phyloP scores from a whole-genome alignment of 106 monocot species.

The Gastrodia elata region DNA sequence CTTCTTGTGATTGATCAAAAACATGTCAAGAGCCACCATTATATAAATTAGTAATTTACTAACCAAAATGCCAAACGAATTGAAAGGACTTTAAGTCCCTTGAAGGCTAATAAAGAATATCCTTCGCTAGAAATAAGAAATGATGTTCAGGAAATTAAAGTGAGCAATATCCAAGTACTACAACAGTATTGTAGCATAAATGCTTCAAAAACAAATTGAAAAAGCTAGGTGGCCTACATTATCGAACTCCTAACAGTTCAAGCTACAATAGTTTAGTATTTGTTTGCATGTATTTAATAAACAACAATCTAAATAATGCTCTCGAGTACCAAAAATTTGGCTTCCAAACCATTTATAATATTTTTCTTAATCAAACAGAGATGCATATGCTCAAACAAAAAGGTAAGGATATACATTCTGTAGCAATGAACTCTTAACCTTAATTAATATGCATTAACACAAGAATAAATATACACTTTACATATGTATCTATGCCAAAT shows the following conservation, averaged over 20 bases:
- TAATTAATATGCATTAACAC: not conserved
- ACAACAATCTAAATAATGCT: not conserved
- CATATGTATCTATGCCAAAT: not conserved
- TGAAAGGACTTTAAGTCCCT: not conserved
- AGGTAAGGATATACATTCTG: not conserved
- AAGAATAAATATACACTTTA: not conserved
- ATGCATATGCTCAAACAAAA: not conserved
- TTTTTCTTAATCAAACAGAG: not conserved
- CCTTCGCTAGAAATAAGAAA: not conserved
- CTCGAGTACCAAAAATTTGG: not conserved
- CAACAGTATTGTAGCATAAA: not conserved
- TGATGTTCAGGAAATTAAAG: not conserved
- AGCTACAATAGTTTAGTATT: not conserved
- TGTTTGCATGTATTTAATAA: not conserved
- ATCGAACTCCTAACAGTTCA: not conserved
- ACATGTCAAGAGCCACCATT: too few species aligned
- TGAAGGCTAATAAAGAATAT: not conserved
- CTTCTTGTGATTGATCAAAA: too few species aligned
- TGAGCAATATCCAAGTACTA: not conserved
- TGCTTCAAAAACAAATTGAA: not conserved
- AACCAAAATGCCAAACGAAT: not conserved
- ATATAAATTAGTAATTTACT: not conserved
- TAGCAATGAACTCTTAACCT: not conserved
- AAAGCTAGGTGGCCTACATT: not conserved
- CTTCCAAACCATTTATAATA: not conserved